A percentile compares a stretch with the other conserved stretches of the same genome.
phyloP scores from a whole-genome alignment of 768 basidiomycete genomes.

The Melanogaster broomeanus region DNA sequence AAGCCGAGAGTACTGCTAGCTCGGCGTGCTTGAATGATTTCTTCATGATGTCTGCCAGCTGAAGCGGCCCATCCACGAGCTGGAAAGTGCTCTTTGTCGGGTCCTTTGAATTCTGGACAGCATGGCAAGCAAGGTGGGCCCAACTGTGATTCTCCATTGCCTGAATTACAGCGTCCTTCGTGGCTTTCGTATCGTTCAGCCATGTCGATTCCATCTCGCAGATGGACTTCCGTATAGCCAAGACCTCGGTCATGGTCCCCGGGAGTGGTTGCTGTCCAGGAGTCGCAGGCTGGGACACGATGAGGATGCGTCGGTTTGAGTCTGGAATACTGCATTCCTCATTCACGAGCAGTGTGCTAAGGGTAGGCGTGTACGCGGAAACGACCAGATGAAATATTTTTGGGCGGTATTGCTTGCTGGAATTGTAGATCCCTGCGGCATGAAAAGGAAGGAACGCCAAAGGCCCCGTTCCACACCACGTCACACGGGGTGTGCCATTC shows the following conservation, averaged over 20 bases:
- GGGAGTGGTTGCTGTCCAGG: conserved; percentile 14
- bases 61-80: conserved; percentile 8
- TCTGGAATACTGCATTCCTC: neutral
- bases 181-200: conserved; percentile 3
- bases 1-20: conserved; percentile 49
- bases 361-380: conserved; percentile 32
- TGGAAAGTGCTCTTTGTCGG: conserved; percentile 25
- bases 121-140: conserved; percentile 37
- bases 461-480: conserved; percentile 5
- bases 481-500: conserved; percentile 1
- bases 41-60: conserved; percentile 4
- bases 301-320: conserved; percentile 11
- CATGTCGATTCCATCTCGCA: neutral
- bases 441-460: conserved; percentile 5
- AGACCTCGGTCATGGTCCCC: neutral
- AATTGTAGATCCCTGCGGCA: conserved; percentile 1
- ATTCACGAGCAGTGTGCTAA: conserved; percentile 13
- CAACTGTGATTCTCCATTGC: neutral
- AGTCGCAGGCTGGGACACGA: conserved; percentile 15
- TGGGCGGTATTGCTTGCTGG: neutral
- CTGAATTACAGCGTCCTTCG: neutral
- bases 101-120: conserved; percentile 16
- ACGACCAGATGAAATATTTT: conserved; percentile 2
- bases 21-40: conserved; percentile 17
- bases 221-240: neutral